Base-by-base conservation (phyloP, 495 filamentous ascomycete species). In the Penicillium ucsense region DNA sequence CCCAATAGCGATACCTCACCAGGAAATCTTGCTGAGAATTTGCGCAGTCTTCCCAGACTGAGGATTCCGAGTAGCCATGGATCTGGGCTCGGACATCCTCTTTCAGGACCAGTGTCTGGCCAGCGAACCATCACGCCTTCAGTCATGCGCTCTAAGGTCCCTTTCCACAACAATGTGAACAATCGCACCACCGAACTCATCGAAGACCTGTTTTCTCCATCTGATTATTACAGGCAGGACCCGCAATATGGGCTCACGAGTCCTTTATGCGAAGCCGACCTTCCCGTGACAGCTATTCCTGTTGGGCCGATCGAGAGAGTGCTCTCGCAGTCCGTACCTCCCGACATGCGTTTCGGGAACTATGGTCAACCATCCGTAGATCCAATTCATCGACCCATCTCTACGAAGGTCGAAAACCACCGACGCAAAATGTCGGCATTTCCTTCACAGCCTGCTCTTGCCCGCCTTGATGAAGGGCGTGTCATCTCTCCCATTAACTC, bases 181-280 rank as follows among this genome's bases (percentile, higher is more conserved):
- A 36, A 32, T 4, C 32, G 5, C 28, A 32, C 30, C 10, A 45
- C 43, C 31, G 28, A 39, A 31, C 20, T 30, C 4, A 0, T 10
- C 30, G 2, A 29, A 27, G 33, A 11, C 11, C 39, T 43, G 39
- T 38, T 12, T 12, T 66, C 63, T 5, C 62, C 62, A 1, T 44
- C 46, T 0, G 62, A 65, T 12, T 65, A 48, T 39, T 66, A 64
- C 36, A 52, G 62, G 5, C 35, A 47, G 1, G 61, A 63, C 31
- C 53, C 61, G 8, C 1, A 28, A 9, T 91, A 90, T 64, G 73
- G 83, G 31, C 83, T 87, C 49, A 75, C 73, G 6, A 94, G 88
- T 0, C 89, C 92, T 2, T 81, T 87, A 54, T 94, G 89, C 0
- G 88, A 90, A 46, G 84, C 86, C 71, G 92, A 97, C 63, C 82